phyloP scores from a whole-genome alignment of 2,329 filamentous ascomycete species.

The Dryadomyces quercus-mongolicae region DNA sequence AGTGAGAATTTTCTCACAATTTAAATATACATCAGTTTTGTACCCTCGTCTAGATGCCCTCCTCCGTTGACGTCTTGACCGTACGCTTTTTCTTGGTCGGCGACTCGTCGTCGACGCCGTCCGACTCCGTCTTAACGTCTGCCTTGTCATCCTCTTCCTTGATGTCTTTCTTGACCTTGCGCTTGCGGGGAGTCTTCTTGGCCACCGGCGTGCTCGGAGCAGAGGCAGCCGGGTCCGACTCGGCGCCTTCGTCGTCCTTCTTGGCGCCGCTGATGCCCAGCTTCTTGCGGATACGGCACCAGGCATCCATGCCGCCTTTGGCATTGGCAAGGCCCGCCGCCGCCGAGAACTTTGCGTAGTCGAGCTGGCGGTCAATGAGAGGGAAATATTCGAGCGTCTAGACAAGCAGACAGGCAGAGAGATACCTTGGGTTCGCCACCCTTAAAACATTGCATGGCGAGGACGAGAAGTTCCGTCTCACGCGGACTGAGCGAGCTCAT shows the following conservation, averaged over 20 bases:
- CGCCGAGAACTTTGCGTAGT: constrained; percentile 2
- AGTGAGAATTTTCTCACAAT: no score
- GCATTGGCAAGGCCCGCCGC: not conserved
- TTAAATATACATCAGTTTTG: no score
- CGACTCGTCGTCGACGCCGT: no score
- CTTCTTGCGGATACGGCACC: constrained; percentile 7
- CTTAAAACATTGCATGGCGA: constrained; percentile 2
- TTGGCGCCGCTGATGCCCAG: not conserved
- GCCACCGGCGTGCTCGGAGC: no score
- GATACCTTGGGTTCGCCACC: constrained; percentile 5
- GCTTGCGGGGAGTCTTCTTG: not conserved
- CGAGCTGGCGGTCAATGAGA: not conserved
- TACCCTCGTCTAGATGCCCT: no score
- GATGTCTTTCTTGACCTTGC: not conserved
- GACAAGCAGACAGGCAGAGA: not conserved
- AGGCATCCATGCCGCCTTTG: constrained; percentile 3
- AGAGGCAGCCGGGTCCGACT: not conserved
- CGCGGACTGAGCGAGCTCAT: not conserved
- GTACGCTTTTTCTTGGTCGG: not conserved
- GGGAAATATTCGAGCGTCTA: no score
- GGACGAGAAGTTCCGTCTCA: constrained; percentile 3
- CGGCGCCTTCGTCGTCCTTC: not conserved
- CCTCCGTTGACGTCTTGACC: no score
- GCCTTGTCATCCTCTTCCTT: not conserved
- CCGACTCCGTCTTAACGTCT: not conserved